These are phyloP conservation scores for Cajanus cajan DNA, from an alignment of 306 rosid genomes.

Conservation along the genomic window DNA sequence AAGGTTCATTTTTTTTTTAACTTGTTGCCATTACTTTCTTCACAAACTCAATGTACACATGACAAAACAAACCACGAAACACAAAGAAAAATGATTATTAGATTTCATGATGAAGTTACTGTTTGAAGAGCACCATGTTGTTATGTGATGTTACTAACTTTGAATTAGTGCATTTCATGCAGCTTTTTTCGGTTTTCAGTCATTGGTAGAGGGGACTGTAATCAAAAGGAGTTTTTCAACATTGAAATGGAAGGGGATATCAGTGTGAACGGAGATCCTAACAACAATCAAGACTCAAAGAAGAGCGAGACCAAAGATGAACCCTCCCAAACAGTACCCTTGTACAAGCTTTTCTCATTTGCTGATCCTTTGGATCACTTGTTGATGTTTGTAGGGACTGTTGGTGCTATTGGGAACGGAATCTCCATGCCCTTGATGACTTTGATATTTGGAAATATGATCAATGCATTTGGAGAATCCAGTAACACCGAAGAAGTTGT, in stretches of 20 bases:
- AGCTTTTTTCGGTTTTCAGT: constrained; percentile 15
- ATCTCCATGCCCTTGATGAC: constrained; percentile 60
- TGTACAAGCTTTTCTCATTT: constrained; percentile 78
- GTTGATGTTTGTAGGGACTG: constrained; percentile 64
- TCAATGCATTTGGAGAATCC: constrained; percentile 69
- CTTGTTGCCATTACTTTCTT: constrained; percentile 5
- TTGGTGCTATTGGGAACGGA: constrained; percentile 67
- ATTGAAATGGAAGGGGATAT: constrained; percentile 44
- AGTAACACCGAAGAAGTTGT: constrained; percentile 33
- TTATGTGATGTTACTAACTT: constrained; percentile 7
- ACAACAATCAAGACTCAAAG: constrained; percentile 36
- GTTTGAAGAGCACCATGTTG: background rate
- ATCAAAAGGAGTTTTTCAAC: background rate
- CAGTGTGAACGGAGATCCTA: constrained; percentile 31
- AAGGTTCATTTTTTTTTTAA: constrained; percentile 14
- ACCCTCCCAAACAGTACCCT: constrained; percentile 48
- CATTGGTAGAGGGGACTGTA: constrained; percentile 8
- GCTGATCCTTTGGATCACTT: constrained; percentile 65
- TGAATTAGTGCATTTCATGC: constrained; percentile 31
- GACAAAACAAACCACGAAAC: background rate
- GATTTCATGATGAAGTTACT: background rate
- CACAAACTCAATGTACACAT: background rate
- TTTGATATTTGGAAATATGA: constrained; percentile 54
- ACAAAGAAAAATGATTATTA: background rate
- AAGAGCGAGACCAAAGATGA: constrained; percentile 39